Conservation (phyloP, 345 rosid genomes). For the Dipteronia sinensis region DNA sequence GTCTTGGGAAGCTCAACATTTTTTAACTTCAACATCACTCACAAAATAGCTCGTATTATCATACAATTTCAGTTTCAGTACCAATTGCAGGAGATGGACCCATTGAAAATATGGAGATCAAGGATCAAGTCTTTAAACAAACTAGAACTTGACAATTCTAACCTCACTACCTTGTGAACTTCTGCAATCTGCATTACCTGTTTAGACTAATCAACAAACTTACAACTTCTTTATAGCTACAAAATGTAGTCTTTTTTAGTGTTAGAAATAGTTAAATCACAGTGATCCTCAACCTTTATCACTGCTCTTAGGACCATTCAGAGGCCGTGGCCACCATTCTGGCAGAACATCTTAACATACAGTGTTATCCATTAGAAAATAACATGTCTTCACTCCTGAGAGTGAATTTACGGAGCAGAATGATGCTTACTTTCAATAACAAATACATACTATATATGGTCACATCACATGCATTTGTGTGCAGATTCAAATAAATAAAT, state of each 20-base stretch:
- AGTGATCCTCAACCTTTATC: neutral
- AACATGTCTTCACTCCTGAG: neutral
- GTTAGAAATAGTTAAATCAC: neutral
- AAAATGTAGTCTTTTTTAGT: neutral
- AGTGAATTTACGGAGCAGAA: neutral
- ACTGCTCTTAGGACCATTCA: neutral
- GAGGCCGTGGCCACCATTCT: neutral
- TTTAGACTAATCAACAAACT: neutral
- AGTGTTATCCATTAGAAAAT: neutral
- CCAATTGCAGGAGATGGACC: neutral
- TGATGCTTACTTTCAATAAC: neutral
- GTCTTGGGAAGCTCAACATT: neutral
- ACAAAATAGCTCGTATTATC: neutral
- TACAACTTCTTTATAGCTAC: neutral
- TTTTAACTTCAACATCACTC: neutral
- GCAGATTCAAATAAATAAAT: neutral
- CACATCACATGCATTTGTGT: neutral
- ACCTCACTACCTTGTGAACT: neutral
- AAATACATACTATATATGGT: neutral
- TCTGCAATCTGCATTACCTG: neutral
- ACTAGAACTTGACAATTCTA: neutral
- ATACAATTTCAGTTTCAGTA: neutral
- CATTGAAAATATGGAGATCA: neutral
- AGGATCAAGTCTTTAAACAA: slow-evolving; percentile 1
- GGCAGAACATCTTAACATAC: neutral